Conservation (phyloP, 1,139 yeast genomes). For the Hyphopichia khmerensis region DNA sequence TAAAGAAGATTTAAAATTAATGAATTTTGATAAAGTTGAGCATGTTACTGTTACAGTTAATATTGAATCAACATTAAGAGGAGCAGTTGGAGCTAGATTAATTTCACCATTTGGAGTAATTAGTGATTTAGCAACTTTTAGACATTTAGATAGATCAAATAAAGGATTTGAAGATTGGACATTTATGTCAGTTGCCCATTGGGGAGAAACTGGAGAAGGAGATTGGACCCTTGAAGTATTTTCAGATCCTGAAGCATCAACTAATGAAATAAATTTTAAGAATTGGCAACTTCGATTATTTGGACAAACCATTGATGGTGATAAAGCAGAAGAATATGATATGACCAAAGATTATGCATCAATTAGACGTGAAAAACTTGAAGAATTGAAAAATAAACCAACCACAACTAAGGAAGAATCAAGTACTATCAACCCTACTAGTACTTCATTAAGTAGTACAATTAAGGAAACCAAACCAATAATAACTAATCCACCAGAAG, state of each 20-base stretch:
- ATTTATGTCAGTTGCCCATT: conserved; percentile 96
- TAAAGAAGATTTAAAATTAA: conserved; percentile 45
- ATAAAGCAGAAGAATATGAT: conserved; percentile 52
- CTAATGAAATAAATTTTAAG: conserved; percentile 47
- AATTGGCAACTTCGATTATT: conserved; percentile 80
- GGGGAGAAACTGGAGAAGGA: conserved; percentile 89
- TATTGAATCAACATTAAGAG: conserved; percentile 65
- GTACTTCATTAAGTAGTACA: too few relatives aligned
- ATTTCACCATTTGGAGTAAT: conserved; percentile 73
- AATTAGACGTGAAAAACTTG: conserved; percentile 31
- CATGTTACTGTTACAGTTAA: conserved; percentile 84
- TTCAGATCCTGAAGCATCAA: conserved; percentile 17
- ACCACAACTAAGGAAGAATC: conserved; percentile 2
- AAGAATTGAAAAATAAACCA: conserved; percentile 5
- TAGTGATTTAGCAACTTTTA: conserved; percentile 73
- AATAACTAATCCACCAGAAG: neutral
- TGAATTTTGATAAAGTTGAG: conserved; percentile 73
- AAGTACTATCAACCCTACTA: conserved; percentile 8
- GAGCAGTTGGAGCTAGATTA: conserved; percentile 64
- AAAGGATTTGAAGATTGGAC: conserved; percentile 82
- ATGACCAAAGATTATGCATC: conserved; percentile 42
- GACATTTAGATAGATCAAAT: conserved; percentile 55
- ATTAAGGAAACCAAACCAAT: too few relatives aligned
- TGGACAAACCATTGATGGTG: conserved; percentile 73
- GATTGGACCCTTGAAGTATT: conserved; percentile 75